These are phyloP conservation scores for Psophocarpus tetragonolobus DNA, from an alignment of 306 rosid species.

Conservation along the genomic window DNA sequence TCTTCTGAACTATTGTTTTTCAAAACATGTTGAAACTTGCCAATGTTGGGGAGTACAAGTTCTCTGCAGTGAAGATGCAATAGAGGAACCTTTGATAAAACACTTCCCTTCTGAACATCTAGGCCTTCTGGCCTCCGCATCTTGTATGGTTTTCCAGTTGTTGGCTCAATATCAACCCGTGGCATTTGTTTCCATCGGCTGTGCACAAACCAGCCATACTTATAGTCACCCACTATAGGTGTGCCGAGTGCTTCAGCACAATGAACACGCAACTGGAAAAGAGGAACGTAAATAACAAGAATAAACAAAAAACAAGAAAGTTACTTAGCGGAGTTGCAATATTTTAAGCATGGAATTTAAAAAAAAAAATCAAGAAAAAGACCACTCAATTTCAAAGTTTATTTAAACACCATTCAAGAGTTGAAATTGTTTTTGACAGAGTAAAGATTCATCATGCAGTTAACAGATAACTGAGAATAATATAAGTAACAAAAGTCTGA, in stretches of 20 bases:
- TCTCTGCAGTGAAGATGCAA: slow-evolving; percentile 91
- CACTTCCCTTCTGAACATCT: slow-evolving; percentile 95
- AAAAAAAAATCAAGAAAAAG: not conserved
- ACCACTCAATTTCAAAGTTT: not conserved
- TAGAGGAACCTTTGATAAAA: slow-evolving; percentile 84
- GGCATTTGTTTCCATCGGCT: slow-evolving; percentile 86
- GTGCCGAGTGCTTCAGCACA: slow-evolving; percentile 99
- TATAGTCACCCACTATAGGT: slow-evolving; percentile 93
- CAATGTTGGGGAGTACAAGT: slow-evolving; percentile 80
- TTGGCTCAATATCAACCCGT: slow-evolving; percentile 69
- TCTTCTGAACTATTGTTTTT: slow-evolving; percentile 41
- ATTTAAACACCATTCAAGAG: not conserved
- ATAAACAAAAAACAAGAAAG: not conserved
- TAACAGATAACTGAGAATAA: slow-evolving; percentile 4
- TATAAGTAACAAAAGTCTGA: not conserved
- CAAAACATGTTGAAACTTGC: slow-evolving; percentile 61
- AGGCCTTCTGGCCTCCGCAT: slow-evolving; percentile 83
- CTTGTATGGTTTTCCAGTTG: slow-evolving; percentile 69
- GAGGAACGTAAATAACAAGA: not conserved
- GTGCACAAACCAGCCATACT: slow-evolving; percentile 94
- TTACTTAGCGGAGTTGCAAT: slow-evolving; percentile 11
- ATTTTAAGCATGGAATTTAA: not conserved
- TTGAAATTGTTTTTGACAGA: not conserved
- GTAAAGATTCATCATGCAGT: slow-evolving; percentile 1
- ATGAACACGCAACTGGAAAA: slow-evolving; percentile 83